Evolutionary conservation across 116 monocot genomes (phyloP), one percentile per base, ranked within the genome.

Genomic region (Zostera marina): DNA sequence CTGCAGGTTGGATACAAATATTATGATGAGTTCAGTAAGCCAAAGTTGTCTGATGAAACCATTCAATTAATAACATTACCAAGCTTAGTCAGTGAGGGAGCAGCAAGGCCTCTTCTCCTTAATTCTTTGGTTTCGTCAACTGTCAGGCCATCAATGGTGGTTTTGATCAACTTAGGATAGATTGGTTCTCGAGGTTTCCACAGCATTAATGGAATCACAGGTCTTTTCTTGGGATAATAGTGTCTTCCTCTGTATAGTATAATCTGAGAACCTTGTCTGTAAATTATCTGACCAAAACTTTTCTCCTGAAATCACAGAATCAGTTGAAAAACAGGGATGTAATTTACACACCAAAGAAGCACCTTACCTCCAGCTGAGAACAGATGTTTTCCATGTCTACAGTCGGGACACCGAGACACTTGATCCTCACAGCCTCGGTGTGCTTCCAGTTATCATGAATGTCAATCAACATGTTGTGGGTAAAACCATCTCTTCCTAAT

Each of bases 401-500:
- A 9, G 94, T 94, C 16, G 94, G 89, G 58, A 96, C 94, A 54
- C 94, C 94, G 63, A 96, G 82, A 59, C 94, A 96, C 72, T 96
- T 96, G 43, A 96, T 78, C 69, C 94, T 88, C 24, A 85, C 72
- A 44, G 81, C 94, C 60, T 96, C 88, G 41, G 71, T 58, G 73
- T 85, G 67, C 72, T 88, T 96, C 94, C 94, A 96, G 61, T 76
- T 79, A 67, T 96, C 82, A 45, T 96, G 89, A 67, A 96, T 88
- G 60, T 85, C 94, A 76, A 82, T 88, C 64, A 96, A 70, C 94
- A 96, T 96, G 70, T 96, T 96, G 62, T 96, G 94, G 16, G 89
- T 96, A 46, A 96, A 61, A n/a, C 94, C 94, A 76, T 96, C 89
- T 72, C 94, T 96, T 41, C 94, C 94, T 96, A 59, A 12, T 46